phyloP scores from a whole-genome alignment of 1,139 yeast species.

The Diutina ranongensis region DNA sequence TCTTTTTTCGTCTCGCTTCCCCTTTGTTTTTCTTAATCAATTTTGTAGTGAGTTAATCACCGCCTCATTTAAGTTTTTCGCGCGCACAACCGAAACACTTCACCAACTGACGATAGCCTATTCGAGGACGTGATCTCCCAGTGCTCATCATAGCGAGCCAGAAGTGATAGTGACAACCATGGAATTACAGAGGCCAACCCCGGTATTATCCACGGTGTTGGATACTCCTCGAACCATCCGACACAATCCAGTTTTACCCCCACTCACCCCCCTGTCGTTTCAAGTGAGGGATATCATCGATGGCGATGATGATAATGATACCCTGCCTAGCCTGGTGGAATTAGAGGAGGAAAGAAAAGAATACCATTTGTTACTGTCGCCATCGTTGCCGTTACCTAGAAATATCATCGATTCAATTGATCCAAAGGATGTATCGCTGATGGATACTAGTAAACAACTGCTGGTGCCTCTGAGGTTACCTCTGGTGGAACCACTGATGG shows the following conservation, averaged over 20 bases:
- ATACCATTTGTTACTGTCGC: not conserved
- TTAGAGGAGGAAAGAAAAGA: conserved; percentile 2
- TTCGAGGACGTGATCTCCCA: too few relatives aligned
- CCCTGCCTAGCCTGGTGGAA: conserved; percentile 3
- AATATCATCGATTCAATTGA: not conserved
- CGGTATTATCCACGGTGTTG: not conserved
- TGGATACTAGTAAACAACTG: too few relatives aligned
- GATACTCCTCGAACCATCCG: not conserved
- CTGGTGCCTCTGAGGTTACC: too few relatives aligned
- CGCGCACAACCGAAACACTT: too few relatives aligned
- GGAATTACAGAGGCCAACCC: not conserved
- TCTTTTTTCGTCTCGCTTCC: not conserved
- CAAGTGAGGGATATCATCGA: not conserved
- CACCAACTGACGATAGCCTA: too few relatives aligned
- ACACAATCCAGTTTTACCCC: not conserved
- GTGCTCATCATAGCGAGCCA: too few relatives aligned
- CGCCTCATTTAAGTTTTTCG: not conserved
- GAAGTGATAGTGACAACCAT: not conserved
- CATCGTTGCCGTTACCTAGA: not conserved
- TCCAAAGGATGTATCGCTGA: not conserved
- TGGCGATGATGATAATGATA: conserved; percentile 3
- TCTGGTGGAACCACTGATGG: not conserved
- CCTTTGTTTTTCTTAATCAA: not conserved
- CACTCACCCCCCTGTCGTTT: conserved; percentile 5
- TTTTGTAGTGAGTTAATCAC: not conserved